phyloP scores from a whole-genome alignment of 768 basidiomycete genomes.

The Suillus occidentalis region DNA sequence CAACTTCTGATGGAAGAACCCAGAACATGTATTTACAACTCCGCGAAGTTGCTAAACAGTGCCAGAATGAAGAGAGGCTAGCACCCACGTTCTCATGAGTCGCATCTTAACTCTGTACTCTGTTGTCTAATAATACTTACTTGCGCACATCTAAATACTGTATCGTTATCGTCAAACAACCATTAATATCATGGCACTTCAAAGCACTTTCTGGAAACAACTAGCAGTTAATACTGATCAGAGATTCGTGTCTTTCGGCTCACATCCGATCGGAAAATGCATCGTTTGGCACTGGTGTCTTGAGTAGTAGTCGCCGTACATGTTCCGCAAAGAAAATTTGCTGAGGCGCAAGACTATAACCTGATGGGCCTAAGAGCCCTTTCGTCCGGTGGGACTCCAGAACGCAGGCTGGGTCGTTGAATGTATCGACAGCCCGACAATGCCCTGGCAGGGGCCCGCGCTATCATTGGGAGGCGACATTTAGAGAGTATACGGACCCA shows the following conservation, averaged over 20 bases:
- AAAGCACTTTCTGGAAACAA: neutral
- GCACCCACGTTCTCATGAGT: neutral
- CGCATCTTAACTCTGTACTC: neutral
- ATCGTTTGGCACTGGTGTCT: neutral
- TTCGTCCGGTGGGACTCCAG: neutral
- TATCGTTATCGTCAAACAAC: neutral
- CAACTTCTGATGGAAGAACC: neutral
- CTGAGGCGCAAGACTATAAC: neutral
- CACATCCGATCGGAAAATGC: neutral
- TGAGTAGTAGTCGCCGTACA: neutral
- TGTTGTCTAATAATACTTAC: neutral
- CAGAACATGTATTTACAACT: neutral
- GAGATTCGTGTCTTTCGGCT: neutral
- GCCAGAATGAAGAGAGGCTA: neutral
- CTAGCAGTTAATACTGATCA: neutral
- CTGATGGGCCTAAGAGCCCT: neutral
- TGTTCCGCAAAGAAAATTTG: neutral
- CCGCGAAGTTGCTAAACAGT: neutral
- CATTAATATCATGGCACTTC: neutral
- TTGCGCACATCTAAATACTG: conserved; percentile 1
- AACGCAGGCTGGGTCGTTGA: neutral
- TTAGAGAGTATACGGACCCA: neutral
- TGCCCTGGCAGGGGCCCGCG: neutral
- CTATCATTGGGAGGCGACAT: neutral
- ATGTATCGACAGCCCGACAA: neutral